Evolutionary conservation across 305 asterid species (phyloP), one percentile per base, ranked within the genome.

Genomic region (Fraxinus xanthoxyloides): DNA sequence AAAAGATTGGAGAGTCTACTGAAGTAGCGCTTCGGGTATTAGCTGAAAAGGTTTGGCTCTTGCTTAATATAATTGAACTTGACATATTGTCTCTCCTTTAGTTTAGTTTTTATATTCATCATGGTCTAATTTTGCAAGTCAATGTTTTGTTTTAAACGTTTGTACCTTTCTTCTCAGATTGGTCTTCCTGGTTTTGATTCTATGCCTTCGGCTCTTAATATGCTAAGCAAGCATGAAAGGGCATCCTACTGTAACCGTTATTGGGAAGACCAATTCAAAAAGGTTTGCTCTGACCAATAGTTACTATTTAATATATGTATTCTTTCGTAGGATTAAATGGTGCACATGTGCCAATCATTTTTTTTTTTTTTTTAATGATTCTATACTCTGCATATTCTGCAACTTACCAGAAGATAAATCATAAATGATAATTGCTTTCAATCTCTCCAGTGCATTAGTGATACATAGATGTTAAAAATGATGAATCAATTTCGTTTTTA

Each of bases 161-260:
- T 78, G 63, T 81, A 65, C 84, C 82, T 90, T 76, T 90, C 77
- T 80, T 86, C 38, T 82, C 97, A 97, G 99, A 93, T 97, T 89
- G 99, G 99, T 77, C 98, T 97, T 91, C 99, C 99, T 87, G 99
- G 99, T 84, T 97, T 91, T 92, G 98, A 97, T 90, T 90, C 98
- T 31, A 91, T 97, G 98, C 99, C 99, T 69, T 94, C 98, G 67
- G 92, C 99, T 59, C 93, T 97, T 82, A 92, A 93, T 87, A 87
- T 94, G 97, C 89, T 97, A 82, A 92, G 96, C 94, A 97, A 92
- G 93, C 98, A 97, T 87, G 99, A 97, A 85, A 86, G 99, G 35
- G 98, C 97, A 77, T 92, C 99, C 76, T 97, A 94, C 84, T 97
- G 99, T 85, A 97, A 97, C 87, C 94, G 88, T 79, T 93, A 97